Evolutionary conservation across 139 green algal genomes (phyloP), one percentile per base, ranked within the genome.

Genomic region (Chlorella sp.): DNA sequence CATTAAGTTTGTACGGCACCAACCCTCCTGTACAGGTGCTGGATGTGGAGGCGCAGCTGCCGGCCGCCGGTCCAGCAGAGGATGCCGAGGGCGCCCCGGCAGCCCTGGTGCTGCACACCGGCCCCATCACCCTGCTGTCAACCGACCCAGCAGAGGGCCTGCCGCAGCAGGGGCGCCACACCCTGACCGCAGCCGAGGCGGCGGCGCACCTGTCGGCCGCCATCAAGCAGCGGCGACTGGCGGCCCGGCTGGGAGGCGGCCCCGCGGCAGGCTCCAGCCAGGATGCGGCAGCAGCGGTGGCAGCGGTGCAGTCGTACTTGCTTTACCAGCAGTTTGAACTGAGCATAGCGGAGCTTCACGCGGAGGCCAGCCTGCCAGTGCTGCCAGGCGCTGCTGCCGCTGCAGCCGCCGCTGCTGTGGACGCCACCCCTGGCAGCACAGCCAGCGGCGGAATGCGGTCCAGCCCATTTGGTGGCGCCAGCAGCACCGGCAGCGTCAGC

Each of bases 281-380:
- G 64, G 83, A 73, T 34, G 58, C 80, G 16, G 76, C 65, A 2
- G 74, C 48, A 0, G 85, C 85, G 30, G 79, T 81, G 30, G 51
- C 38, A 1, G 65, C 64, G 26, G 84, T 88, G 28, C 69, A 89
- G 78, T 70, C 74, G 54, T 80, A 75, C 46, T 54, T 89, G 5
- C 68, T 83, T 19, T 89, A 89, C 43, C 51, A 85, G 3, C 79
- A 82, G 40, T 74, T 83, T 73, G 77, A 83, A 30, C 77, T 83
- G 28, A 73, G 58, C 40, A 32, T 83, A 30, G 38, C 77, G 26
- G 77, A 73, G 40, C 40, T 83, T 60, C 77, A 73, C 4, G 60
- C 60, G 0, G 32, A 43, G 20, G 77, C 77, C 30, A 73, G 56
- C 38, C 30, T 58, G 77, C 60, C 38, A 14, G 24, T 19, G 77